Percentiles rank a stretch among this genome's conserved stretches.
phyloP scores from a whole-genome alignment of 805 yeast species.

The Suhomyces sp. region DNA sequence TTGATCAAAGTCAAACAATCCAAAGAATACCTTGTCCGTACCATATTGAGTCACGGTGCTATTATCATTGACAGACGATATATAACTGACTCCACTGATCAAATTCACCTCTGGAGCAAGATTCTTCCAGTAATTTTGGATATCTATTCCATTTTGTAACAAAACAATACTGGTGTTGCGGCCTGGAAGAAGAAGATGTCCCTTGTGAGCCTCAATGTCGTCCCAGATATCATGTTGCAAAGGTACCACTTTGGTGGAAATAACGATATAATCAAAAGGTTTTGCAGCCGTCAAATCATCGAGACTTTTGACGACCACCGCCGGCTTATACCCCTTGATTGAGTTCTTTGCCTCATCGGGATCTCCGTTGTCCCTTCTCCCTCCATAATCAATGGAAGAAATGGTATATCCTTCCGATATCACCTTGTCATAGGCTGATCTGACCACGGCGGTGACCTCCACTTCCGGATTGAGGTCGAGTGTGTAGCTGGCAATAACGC shows the following conservation, averaged over 20 bases:
- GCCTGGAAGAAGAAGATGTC: conserved; percentile 11
- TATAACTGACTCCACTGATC: conserved; percentile 35
- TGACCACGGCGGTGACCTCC: conserved; percentile 32
- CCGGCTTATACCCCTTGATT: conserved; percentile 25
- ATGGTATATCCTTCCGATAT: conserved; percentile 28
- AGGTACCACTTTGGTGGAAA: conserved; percentile 37
- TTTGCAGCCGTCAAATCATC: conserved; percentile 15
- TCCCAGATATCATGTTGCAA: conserved; percentile 25
- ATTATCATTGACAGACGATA: conserved; percentile 28
- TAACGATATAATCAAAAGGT: conserved; percentile 34
- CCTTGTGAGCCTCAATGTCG: conserved; percentile 13
- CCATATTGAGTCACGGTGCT: conserved; percentile 28
- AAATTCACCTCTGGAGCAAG: conserved; percentile 15
- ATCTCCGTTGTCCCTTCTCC: conserved; percentile 15
- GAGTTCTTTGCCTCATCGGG: conserved; percentile 15
- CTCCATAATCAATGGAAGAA: conserved; percentile 30
- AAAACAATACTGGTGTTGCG: conserved; percentile 20
- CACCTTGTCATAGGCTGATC: conserved; percentile 33
- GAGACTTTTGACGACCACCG: conserved; percentile 24
- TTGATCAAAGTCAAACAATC: conserved; percentile 25
- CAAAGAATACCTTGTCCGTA: conserved; percentile 25
- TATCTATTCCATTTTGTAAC: conserved; percentile 27
- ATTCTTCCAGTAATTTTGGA: conserved; percentile 23
- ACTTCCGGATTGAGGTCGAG: conserved; percentile 24
- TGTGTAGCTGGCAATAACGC: conserved; percentile 68